Evolutionary conservation across 2,329 filamentous ascomycete genomes (phyloP), one percentile per base, ranked within the genome.

Genomic region (Fusarium coffeatum): DNA sequence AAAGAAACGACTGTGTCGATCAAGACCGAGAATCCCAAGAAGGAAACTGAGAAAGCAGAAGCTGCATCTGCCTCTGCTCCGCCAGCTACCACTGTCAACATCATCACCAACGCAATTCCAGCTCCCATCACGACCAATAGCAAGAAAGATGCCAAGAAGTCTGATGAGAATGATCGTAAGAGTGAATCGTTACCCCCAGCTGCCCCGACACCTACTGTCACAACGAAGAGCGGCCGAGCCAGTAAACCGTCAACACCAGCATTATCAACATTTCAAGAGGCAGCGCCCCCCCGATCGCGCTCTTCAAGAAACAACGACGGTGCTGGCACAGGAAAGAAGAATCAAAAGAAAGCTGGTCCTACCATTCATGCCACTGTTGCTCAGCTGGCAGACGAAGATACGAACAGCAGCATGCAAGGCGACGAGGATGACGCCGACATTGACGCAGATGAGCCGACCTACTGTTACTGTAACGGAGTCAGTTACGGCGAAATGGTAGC

Each of bases 401-500:
- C 79, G 3, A 81, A 78, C 41, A 83, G 80, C 56, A 83, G 81
- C 67, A 78, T 79, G 58, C 81, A 81, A 53, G 76, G 64, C 16
- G 79, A 81, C 8, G 79, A 80, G 9, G 81, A 81, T 11, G 81
- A 81, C 16, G 90, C 89, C 15, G 88, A 89, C 10, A 89, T 91
- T 40, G 90, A 91, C 65, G 88, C 86, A 6, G 88, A 92, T 69
- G 92, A 94, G 77, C 90, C 89, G 40, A 85, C 89, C 16, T 94
- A 94, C 78, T 93, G 92, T 79, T 93, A 93, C 80, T 94, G 92
- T 78, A 91, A 93, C 72, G 87, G 90, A 49, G 89, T 93, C 57
- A 93, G 91, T 74, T 94, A 93, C 76, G 92, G 92, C 22, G 92
- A 93, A 80, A 94, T 94, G 92, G 91, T 94, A 45, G 92, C 90